phyloP scores from a whole-genome alignment of 163 green algal species.

The Volvox carteri region DNA sequence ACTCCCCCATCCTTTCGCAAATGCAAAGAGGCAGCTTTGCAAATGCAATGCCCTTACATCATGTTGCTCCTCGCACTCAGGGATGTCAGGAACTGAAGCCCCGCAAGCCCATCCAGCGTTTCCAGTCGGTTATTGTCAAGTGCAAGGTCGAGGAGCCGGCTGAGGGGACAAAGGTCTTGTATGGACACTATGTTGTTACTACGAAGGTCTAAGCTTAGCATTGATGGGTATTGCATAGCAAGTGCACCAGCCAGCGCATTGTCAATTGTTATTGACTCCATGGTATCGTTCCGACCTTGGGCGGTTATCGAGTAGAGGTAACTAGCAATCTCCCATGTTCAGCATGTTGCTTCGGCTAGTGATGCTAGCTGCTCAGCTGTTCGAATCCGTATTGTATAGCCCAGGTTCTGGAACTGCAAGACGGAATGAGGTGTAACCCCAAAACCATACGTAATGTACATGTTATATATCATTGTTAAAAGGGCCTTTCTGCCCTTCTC shows the following conservation, averaged over 20 bases:
- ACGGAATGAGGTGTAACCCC: no score
- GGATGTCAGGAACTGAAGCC: not conserved
- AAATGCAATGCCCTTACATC: no score
- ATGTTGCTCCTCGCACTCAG: conserved; percentile 11
- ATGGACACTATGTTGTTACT: conserved; percentile 1
- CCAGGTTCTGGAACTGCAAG: not conserved
- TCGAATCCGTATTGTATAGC: not conserved
- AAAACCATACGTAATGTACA: no score
- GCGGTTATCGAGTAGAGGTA: no score
- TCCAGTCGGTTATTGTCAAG: conserved; percentile 13
- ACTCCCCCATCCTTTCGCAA: no score
- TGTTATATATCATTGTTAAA: no score
- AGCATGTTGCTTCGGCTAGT: no score
- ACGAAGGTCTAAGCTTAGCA: conserved; percentile 26
- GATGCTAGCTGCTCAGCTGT: not conserved
- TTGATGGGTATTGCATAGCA: not conserved
- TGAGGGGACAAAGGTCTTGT: conserved; percentile 1
- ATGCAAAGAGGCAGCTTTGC: no score
- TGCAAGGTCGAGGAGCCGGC: not conserved
- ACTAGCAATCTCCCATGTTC: no score
- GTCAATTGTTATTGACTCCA: conserved; percentile 17
- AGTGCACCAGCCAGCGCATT: conserved; percentile 13
- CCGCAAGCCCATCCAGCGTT: not conserved
- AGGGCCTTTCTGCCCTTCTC: no score
- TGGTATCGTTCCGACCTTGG: no score